A percentile compares a stretch with the other conserved stretches of the same genome.
phyloP scores from a whole-genome alignment of 2,329 filamentous ascomycete species.

The Coniella vitis region DNA sequence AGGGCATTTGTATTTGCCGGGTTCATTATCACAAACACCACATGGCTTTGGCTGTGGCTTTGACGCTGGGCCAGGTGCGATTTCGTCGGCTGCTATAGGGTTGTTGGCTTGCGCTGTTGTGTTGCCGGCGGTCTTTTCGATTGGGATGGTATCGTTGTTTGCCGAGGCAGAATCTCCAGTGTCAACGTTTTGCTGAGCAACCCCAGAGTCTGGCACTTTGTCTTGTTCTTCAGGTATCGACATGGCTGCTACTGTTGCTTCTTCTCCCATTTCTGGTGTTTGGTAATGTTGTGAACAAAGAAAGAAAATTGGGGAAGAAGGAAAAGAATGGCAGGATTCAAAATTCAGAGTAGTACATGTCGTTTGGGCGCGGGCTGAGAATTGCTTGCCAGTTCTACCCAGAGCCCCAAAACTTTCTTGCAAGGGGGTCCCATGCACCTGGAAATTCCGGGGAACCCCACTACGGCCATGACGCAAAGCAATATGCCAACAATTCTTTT shows the following conservation, averaged over 20 bases:
- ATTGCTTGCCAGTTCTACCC: neutral
- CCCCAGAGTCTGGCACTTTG: too few species aligned
- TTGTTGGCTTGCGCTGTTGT: neutral
- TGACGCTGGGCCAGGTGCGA: slow-evolving; percentile 12
- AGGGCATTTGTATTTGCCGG: slow-evolving; percentile 58
- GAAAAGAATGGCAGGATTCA: too few species aligned
- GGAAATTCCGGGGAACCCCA: neutral
- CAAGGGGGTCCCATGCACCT: neutral
- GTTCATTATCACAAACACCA: slow-evolving; percentile 43
- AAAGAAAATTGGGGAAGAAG: too few species aligned
- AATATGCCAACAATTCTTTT: slow-evolving; percentile 10
- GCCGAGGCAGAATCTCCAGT: too few species aligned
- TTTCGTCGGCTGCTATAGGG: slow-evolving; percentile 5
- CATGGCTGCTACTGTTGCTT: too few species aligned
- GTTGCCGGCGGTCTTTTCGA: too few species aligned
- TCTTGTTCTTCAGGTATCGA: too few species aligned
- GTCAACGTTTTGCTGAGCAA: too few species aligned
- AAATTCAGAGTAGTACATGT: too few species aligned
- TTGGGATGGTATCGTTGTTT: too few species aligned
- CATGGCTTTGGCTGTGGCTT: slow-evolving; percentile 35
- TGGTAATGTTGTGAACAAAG: too few species aligned
- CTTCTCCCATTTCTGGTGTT: too few species aligned
- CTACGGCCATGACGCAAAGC: slow-evolving; percentile 10
- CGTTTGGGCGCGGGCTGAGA: neutral
- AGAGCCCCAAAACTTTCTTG: neutral